phyloP scores from a whole-genome alignment of 2,329 filamentous ascomycete species.

The Amphichorda felina region DNA sequence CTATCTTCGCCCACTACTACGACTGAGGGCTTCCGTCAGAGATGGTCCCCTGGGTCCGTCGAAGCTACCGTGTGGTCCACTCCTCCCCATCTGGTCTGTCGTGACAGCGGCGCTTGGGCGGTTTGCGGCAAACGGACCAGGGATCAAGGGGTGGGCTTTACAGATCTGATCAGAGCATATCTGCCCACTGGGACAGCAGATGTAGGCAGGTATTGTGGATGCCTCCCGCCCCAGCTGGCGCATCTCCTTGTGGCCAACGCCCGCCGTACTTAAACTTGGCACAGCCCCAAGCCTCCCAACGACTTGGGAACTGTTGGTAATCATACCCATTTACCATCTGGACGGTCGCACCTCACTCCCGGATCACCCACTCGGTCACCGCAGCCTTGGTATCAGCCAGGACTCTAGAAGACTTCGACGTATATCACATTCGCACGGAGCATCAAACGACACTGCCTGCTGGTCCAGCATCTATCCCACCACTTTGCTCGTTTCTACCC shows the following conservation, averaged over 20 bases:
- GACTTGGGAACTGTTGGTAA: not conserved
- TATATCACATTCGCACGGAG: too few species aligned
- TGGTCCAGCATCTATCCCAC: too few species aligned
- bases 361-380: not conserved
- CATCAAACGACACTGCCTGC: too few species aligned
- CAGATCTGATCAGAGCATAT: conserved; percentile 5
- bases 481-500: not conserved
- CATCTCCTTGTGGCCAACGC: not conserved
- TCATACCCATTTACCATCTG: not conserved
- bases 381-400: not conserved
- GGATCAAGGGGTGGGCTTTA: conserved; percentile 5
- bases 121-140: conserved; percentile 1
- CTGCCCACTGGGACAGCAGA: not conserved
- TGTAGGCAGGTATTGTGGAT: not conserved
- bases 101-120: conserved; percentile 2
- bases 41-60: not conserved
- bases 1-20: not conserved
- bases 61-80: not conserved
- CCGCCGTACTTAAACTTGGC: conserved; percentile 4
- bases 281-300: conserved; percentile 3
- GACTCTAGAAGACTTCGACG: too few species aligned
- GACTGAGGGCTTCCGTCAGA: not conserved
- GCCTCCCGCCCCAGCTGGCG: not conserved
- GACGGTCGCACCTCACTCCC: not conserved
- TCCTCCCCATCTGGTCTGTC: not conserved